Conservation (phyloP, 2,329 filamentous ascomycete genomes). For the Alternaria panax region DNA sequence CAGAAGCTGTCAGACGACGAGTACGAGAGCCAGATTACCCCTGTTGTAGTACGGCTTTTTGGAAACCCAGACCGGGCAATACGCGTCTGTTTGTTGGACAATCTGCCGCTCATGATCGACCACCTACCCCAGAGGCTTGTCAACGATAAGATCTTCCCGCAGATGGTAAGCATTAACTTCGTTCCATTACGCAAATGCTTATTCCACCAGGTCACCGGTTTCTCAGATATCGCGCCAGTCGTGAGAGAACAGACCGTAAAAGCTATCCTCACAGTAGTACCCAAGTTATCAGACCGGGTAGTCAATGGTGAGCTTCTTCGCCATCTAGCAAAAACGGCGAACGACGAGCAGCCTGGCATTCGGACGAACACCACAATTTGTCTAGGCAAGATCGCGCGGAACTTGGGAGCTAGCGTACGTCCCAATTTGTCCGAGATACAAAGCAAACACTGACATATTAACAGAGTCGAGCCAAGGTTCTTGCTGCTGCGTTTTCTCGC, state of each 20-base stretch:
- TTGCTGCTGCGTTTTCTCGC: slow-evolving; percentile 89
- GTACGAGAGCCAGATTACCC: slow-evolving; percentile 83
- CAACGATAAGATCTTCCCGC: slow-evolving; percentile 96
- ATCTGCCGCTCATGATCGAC: slow-evolving; percentile 89
- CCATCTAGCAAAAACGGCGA: slow-evolving; percentile 92
- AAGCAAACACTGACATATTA: slow-evolving; percentile 16
- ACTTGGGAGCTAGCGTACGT: slow-evolving; percentile 71
- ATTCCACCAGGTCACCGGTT: slow-evolving; percentile 77
- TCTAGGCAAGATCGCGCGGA: slow-evolving; percentile 92
- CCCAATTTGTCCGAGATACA: too few relatives aligned
- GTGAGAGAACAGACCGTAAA: slow-evolving; percentile 97
- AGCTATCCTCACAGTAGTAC: slow-evolving; percentile 84
- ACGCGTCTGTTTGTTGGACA: slow-evolving; percentile 88
- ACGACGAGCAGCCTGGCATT: slow-evolving; percentile 96
- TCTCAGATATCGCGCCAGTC: slow-evolving; percentile 88
- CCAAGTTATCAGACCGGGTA: slow-evolving; percentile 88
- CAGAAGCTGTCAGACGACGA: slow-evolving; percentile 87
- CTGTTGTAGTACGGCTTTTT: slow-evolving; percentile 87
- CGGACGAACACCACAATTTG: slow-evolving; percentile 98
- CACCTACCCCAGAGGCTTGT: slow-evolving; percentile 85
- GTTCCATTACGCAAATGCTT: slow-evolving; percentile 22
- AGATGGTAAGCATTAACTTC: slow-evolving; percentile 67
- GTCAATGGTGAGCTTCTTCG: slow-evolving; percentile 93
- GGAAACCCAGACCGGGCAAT: slow-evolving; percentile 90
- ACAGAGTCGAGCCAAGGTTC: slow-evolving; percentile 83